A percentile compares a stretch with the other conserved stretches of the same genome.
These are phyloP conservation scores for Monosporozyma servazzii DNA, from an alignment of 805 yeast species.

Conservation along the genomic window DNA sequence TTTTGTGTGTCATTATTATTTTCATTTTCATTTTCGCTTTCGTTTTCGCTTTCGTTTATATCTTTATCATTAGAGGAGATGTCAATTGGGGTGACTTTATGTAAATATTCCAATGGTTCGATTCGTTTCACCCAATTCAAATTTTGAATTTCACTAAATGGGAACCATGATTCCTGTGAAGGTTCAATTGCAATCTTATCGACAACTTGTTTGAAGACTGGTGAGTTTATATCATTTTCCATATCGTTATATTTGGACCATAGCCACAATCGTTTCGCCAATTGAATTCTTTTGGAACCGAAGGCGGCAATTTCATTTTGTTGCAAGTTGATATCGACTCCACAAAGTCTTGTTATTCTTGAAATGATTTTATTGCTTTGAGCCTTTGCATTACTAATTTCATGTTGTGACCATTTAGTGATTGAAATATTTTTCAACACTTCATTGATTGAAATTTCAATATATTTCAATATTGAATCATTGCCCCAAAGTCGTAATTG, in stretches of 20 bases:
- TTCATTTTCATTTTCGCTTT: too few relatives aligned
- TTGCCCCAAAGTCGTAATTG: constrained; percentile 9
- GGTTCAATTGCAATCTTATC: not conserved
- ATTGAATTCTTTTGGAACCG: constrained; percentile 20
- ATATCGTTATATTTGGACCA: constrained; percentile 11
- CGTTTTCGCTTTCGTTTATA: too few relatives aligned
- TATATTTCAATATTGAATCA: constrained; percentile 19
- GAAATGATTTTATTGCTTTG: not conserved
- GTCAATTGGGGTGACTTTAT: constrained; percentile 1
- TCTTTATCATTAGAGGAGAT: too few relatives aligned
- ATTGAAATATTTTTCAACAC: constrained; percentile 20
- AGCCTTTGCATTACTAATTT: not conserved
- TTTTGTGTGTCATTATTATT: not conserved
- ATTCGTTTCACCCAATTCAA: constrained; percentile 22
- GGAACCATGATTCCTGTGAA: constrained; percentile 8
- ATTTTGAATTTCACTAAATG: constrained; percentile 20
- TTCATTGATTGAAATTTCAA: constrained; percentile 24
- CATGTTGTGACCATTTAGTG: not conserved
- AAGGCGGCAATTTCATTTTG: constrained; percentile 18
- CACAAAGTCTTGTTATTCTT: constrained; percentile 5
- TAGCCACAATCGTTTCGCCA: constrained; percentile 19
- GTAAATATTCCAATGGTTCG: constrained; percentile 21
- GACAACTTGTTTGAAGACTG: not conserved
- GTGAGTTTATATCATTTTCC: not conserved
- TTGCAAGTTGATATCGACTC: constrained; percentile 7